These are phyloP conservation scores for Erodium chrysanthum DNA, from an alignment of 441 rosid genomes.

Conservation along the genomic window DNA sequence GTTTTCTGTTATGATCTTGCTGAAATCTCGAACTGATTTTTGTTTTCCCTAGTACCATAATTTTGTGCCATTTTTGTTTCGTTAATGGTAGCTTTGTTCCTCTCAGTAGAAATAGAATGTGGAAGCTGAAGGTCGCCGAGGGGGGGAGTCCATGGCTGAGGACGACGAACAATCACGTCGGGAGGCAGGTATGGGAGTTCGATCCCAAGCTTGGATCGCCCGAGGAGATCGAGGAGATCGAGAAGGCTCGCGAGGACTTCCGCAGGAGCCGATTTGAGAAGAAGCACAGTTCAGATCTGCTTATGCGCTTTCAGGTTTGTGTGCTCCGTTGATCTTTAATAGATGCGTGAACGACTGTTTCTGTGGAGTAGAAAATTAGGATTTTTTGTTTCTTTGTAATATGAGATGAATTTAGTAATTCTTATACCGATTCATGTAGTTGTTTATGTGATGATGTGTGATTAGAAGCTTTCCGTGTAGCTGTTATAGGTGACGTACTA, in stretches of 20 bases:
- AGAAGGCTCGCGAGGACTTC: conserved; percentile 18
- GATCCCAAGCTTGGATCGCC: conserved; percentile 59
- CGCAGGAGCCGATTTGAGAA: conserved; percentile 21
- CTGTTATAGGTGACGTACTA: background rate
- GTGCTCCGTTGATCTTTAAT: background rate
- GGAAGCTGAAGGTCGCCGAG: conserved; percentile 49
- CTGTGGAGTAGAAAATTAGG: background rate
- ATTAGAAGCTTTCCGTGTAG: background rate
- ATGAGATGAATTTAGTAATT: background rate
- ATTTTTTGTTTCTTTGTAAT: background rate
- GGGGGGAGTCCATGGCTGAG: conserved; percentile 67
- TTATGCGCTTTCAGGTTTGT: conserved; percentile 26
- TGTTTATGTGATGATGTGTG: background rate
- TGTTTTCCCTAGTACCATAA: background rate
- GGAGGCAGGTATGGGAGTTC: conserved; percentile 37
- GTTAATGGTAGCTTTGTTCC: no score
- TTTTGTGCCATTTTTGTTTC: background rate
- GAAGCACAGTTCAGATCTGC: conserved; percentile 25
- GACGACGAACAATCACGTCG: conserved; percentile 50
- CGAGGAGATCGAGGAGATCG: conserved; percentile 33
- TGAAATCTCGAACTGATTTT: background rate
- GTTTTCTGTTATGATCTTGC: background rate
- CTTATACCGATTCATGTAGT: background rate
- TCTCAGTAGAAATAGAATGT: background rate
- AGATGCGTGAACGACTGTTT: background rate